Percentiles rank a stretch among this genome's conserved stretches.
phyloP scores from a whole-genome alignment of 768 basidiomycete genomes.

The Chiua virens region DNA sequence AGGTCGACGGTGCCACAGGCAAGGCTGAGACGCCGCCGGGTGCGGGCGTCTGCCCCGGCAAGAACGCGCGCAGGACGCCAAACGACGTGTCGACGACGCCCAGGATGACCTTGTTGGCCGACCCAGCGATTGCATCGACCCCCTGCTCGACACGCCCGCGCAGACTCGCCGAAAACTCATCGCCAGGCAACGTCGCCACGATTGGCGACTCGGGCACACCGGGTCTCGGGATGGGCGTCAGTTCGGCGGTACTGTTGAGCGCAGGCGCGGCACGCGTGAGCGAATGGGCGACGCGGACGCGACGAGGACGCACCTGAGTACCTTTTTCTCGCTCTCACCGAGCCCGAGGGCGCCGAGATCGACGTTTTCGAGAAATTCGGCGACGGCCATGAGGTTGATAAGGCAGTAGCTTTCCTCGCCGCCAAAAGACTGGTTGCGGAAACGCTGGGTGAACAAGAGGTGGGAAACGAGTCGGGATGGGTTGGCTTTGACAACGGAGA shows the following conservation, averaged over 20 bases:
- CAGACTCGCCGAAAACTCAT: conserved; percentile 54
- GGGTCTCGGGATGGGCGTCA: conserved; percentile 78
- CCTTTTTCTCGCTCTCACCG: conserved; percentile 54
- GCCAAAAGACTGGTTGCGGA: conserved; percentile 30
- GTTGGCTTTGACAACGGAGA: conserved; percentile 90
- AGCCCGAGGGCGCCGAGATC: conserved; percentile 74
- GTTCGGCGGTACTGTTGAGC: conserved; percentile 75
- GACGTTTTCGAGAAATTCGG: conserved; percentile 94
- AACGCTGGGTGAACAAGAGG: conserved; percentile 39
- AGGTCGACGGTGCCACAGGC: too few species aligned
- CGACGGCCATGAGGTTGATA: conserved; percentile 92
- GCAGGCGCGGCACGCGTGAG: neutral
- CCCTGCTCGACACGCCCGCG: conserved; percentile 77
- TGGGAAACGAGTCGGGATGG: conserved; percentile 72
- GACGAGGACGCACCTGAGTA: conserved; percentile 49
- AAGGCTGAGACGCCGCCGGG: too few species aligned
- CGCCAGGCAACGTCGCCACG: conserved; percentile 39
- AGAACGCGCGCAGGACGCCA: conserved; percentile 77
- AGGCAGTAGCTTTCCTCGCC: conserved; percentile 90
- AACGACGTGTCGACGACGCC: conserved; percentile 92
- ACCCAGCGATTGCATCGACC: conserved; percentile 77
- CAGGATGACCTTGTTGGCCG: conserved; percentile 73
- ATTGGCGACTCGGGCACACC: conserved; percentile 42
- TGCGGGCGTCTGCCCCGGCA: conserved; percentile 48
- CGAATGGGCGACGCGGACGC: neutral